Base-by-base conservation (phyloP, 2,329 filamentous ascomycete species). In the Myriangium duriaei region DNA sequence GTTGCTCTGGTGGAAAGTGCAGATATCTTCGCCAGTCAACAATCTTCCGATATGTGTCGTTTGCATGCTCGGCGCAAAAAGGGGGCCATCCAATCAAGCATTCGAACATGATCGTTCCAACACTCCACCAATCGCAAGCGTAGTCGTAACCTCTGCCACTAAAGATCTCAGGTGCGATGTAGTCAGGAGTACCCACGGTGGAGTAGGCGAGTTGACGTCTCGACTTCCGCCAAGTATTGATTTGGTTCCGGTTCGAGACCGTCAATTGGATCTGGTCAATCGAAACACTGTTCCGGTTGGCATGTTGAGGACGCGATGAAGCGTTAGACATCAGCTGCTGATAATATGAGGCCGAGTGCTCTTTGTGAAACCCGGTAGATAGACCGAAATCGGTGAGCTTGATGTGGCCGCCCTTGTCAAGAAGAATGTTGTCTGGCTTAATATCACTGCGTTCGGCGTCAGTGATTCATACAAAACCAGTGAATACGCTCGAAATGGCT, bases 71-170 rank as follows among this genome's bases (percentile, higher is more conserved):
- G 13, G 91, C 88, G 59, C 91, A 98, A 73, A 98, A 98, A 18
- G 91, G 91, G 39, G 91, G 91, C 91, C 91, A 98, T 52, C 91
- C 91, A 44, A 98, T 86, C 49, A 98, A 71, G 61, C 91, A 98
- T 63, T 98, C 91, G 53, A 96, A 98, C 91, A 98, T 96, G 64
- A 98, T 98, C 31, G 91, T 95, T 37, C 91, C 91, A 34, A 98
- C 73, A 14, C 84, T 93, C 91, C 91, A 98, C 91, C 91, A 98
- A 68, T 98, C 91, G 59, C 91, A 98, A 57, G 92, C 81, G 54
- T 88, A 94, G 42, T 85, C 84, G 65, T 98, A 98, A 34, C 91
- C 91, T 53, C 93, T 83, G 12, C 88, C 87, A 32, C 84, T 92
- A 61, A 98, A 96, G 51, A 98, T 96, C 59, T 98, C 91, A 2